Conservation (phyloP, 2,329 filamentous ascomycete genomes). For the Paraphoma chrysanthemicola region DNA sequence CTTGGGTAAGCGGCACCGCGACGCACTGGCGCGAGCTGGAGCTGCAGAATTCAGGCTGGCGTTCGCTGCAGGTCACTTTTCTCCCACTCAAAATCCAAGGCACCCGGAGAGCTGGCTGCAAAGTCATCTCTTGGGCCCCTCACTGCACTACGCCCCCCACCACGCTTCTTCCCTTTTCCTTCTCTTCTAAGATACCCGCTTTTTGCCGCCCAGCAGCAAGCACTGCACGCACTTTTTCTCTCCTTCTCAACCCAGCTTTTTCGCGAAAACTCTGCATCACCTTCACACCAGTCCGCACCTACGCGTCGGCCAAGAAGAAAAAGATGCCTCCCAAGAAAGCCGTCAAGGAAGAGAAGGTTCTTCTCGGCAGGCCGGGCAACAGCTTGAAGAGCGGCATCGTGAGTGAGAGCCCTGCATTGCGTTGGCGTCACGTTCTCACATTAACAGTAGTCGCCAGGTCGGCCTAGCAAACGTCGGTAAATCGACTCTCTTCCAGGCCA, state of each 20-base stretch:
- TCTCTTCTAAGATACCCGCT: conserved; percentile 60
- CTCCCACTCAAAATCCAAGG: conserved; percentile 10
- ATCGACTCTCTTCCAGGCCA: conserved; percentile 98
- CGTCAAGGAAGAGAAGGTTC: conserved; percentile 91
- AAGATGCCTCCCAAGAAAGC: conserved; percentile 97
- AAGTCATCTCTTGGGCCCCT: conserved; percentile 41
- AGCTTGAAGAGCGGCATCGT: conserved; percentile 98
- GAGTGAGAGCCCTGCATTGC: conserved; percentile 66
- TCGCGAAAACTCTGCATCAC: conserved; percentile 43
- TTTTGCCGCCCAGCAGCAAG: conserved; percentile 58
- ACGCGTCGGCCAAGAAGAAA: conserved; percentile 66
- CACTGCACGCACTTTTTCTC: conserved; percentile 51
- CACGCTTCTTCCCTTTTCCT: conserved; percentile 55
- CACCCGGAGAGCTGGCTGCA: conserved; percentile 36
- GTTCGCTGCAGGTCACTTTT: conserved; percentile 6
- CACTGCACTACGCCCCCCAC: conserved; percentile 44
- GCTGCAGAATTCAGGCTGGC: conserved; percentile 22
- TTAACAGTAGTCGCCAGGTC: conserved; percentile 70
- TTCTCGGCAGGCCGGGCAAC: conserved; percentile 95
- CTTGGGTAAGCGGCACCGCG: conserved; percentile 9
- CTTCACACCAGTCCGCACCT: conserved; percentile 57
- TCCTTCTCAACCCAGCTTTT: conserved; percentile 44
- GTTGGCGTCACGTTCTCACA: conserved; percentile 44
- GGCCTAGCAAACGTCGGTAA: conserved; percentile 99
- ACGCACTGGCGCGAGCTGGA: conserved; percentile 9